A percentile compares a stretch with the other conserved stretches of the same genome.
Conservation (phyloP, 495 filamentous ascomycete genomes). For the Podospora appendiculata region DNA sequence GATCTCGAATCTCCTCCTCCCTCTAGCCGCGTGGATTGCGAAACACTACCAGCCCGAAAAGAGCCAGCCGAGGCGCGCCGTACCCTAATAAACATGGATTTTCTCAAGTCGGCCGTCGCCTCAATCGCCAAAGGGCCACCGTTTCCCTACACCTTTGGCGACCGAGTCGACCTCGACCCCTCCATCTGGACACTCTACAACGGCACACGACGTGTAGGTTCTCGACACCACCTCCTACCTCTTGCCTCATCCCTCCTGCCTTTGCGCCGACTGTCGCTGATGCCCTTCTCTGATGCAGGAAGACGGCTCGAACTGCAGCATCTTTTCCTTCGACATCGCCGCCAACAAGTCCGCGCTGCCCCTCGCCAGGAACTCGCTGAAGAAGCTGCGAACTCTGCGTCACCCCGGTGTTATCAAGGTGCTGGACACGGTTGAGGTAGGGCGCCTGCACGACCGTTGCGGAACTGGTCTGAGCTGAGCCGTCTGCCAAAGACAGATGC, state of each 20-base stretch:
- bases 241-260: not conserved
- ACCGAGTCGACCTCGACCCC: conserved; percentile 77
- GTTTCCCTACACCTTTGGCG: conserved; percentile 86
- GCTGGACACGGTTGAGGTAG: conserved; percentile 86
- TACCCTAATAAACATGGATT: conserved; percentile 60
- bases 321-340: conserved; percentile 87
- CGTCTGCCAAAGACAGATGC: conserved; percentile 62
- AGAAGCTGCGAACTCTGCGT: conserved; percentile 82
- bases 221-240: not conserved
- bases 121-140: conserved; percentile 92
- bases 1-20: too few species aligned
- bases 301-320: conserved; percentile 86
- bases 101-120: conserved; percentile 92
- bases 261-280: not conserved
- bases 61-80: too few species aligned
- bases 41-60: too few species aligned
- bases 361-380: conserved; percentile 84
- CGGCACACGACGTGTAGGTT: conserved; percentile 75
- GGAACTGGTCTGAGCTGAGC: not conserved
- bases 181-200: conserved; percentile 92
- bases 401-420: conserved; percentile 93
- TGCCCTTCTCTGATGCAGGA: conserved; percentile 47
- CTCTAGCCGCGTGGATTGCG: too few species aligned
- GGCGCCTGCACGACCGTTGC: not conserved
- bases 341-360: conserved; percentile 72